Conservation (phyloP, 2,329 filamentous ascomycete genomes). For the Sordariomycetes sp. region DNA sequence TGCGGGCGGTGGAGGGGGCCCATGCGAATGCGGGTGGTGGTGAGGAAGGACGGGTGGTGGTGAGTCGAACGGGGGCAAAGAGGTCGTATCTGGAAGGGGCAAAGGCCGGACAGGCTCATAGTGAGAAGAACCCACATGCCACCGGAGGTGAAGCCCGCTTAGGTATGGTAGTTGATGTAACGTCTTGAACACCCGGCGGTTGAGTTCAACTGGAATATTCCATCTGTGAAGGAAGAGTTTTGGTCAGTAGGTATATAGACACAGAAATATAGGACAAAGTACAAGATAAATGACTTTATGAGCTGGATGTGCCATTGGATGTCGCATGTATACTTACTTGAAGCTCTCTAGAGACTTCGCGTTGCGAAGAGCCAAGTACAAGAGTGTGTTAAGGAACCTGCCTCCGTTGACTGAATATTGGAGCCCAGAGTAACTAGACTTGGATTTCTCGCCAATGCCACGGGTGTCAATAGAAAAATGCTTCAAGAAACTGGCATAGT, state of each 20-base stretch:
- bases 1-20: slow-evolving; percentile 8
- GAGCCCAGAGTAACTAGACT: slow-evolving; percentile 38
- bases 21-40: not conserved
- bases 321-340: slow-evolving; percentile 22
- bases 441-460: slow-evolving; percentile 36
- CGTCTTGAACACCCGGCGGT: slow-evolving; percentile 39
- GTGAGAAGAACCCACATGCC: slow-evolving; percentile 43
- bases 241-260: not conserved
- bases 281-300: not conserved
- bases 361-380: slow-evolving; percentile 42
- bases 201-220: slow-evolving; percentile 52
- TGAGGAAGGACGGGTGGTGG: not conserved
- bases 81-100: slow-evolving; percentile 11
- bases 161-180: slow-evolving; percentile 40
- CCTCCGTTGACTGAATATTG: slow-evolving; percentile 41
- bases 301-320: not conserved
- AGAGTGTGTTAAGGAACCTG: slow-evolving; percentile 49
- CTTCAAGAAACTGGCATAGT: slow-evolving; percentile 45
- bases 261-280: not conserved
- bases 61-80: not conserved
- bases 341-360: slow-evolving; percentile 42
- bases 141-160: slow-evolving; percentile 39
- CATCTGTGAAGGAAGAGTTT: slow-evolving; percentile 25
- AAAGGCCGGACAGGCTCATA: slow-evolving; percentile 36
- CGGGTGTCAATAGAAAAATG: slow-evolving; percentile 43